phyloP scores from a whole-genome alignment of 2,329 filamentous ascomycete species.

The Didymella exigua region DNA sequence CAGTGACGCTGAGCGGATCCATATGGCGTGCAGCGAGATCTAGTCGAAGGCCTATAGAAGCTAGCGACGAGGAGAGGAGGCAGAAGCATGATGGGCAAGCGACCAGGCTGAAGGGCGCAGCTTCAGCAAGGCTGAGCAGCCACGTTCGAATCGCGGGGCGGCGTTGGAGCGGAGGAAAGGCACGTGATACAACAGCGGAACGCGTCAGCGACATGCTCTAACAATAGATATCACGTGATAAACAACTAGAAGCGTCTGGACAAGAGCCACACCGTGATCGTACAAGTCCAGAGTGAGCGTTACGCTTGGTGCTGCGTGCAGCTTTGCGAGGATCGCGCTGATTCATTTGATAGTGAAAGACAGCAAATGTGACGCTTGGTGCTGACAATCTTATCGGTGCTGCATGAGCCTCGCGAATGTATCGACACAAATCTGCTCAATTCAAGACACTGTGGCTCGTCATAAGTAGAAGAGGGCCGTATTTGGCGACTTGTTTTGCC shows the following conservation, averaged over 20 bases:
- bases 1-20: conserved; percentile 16
- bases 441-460: too few relatives aligned
- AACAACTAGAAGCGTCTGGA: background rate
- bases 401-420: too few relatives aligned
- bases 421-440: too few relatives aligned
- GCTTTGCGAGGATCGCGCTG: background rate
- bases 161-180: background rate
- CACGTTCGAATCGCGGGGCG: background rate
- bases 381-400: too few relatives aligned
- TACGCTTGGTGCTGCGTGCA: background rate
- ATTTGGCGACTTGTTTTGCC: too few relatives aligned
- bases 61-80: background rate
- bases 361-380: background rate
- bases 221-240: too few relatives aligned
- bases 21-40: background rate
- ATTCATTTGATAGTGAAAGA: background rate
- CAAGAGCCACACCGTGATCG: background rate
- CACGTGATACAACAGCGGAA: background rate
- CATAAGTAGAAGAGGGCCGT: too few relatives aligned
- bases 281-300: background rate
- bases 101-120: background rate
- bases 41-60: background rate
- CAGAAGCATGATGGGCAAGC: background rate
- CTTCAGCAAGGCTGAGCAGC: background rate
- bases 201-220: too few relatives aligned